Conservation (phyloP, 2,329 filamentous ascomycete genomes). For the Amylocarpus encephaloides region DNA sequence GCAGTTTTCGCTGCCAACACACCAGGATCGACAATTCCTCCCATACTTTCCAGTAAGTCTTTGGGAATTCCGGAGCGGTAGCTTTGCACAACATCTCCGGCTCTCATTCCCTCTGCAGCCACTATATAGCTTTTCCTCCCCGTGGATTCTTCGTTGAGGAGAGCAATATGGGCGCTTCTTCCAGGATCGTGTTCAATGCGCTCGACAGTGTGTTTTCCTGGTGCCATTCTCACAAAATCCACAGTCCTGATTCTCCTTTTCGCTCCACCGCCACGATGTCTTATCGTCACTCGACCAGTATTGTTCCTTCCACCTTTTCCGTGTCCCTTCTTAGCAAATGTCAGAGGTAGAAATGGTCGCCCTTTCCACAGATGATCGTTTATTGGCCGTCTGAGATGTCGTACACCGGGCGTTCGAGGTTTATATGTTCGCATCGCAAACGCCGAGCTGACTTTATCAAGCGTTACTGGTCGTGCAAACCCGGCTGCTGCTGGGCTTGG, state of each 20-base stretch:
- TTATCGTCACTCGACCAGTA: constrained; percentile 75
- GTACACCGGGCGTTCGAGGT: constrained; percentile 83
- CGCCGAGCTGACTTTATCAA: constrained; percentile 34
- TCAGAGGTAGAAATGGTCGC: constrained; percentile 72
- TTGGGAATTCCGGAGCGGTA: constrained; percentile 85
- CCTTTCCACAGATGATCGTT: constrained; percentile 98
- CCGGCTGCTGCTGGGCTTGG: constrained; percentile 33
- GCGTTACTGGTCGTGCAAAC: constrained; percentile 40
- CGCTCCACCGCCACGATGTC: constrained; percentile 86
- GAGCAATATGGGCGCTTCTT: constrained; percentile 85
- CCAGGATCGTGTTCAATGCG: constrained; percentile 95
- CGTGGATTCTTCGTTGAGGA: constrained; percentile 69
- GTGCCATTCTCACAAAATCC: constrained; percentile 73
- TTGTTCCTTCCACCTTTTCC: constrained; percentile 90
- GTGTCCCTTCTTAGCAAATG: constrained; percentile 87
- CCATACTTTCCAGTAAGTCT: constrained; percentile 85
- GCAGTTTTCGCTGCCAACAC: constrained; percentile 92
- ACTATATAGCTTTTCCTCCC: constrained; percentile 82
- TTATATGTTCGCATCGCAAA: constrained; percentile 73
- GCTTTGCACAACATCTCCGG: constrained; percentile 86
- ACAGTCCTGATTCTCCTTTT: constrained; percentile 89
- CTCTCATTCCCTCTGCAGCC: constrained; percentile 88
- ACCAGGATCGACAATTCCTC: constrained; percentile 87
- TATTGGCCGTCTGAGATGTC: constrained; percentile 85
- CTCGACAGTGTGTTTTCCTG: constrained; percentile 83